phyloP scores from a whole-genome alignment of 129 eudicot genomes.

The Flaveria linearis region DNA sequence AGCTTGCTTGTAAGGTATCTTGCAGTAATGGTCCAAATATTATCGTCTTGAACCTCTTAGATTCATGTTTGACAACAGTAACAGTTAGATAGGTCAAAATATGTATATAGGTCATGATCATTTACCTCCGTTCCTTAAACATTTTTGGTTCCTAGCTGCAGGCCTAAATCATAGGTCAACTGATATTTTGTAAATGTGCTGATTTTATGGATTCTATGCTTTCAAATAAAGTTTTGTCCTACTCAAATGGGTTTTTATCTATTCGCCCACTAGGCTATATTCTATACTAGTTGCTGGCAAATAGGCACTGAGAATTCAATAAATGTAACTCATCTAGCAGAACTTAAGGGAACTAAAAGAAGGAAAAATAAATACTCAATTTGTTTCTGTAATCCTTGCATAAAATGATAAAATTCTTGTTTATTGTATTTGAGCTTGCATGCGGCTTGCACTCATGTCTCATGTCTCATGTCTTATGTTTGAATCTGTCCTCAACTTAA shows the following conservation, averaged over 20 bases:
- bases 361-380: background rate
- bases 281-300: slow-evolving; percentile 5
- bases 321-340: background rate
- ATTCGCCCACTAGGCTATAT: background rate
- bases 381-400: background rate
- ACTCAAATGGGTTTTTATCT: background rate
- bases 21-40: background rate
- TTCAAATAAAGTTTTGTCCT: background rate
- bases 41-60: background rate
- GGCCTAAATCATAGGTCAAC: background rate
- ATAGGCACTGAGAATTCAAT: background rate
- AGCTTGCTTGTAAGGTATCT: slow-evolving; percentile 83
- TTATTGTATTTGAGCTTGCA: background rate
- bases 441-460: background rate
- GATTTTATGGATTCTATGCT: background rate
- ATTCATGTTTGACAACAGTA: background rate
- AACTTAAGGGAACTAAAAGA: background rate
- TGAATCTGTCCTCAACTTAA: too few species aligned
- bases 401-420: background rate
- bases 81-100: background rate
- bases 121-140: background rate
- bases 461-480: background rate
- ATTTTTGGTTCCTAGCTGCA: background rate
- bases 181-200: background rate
- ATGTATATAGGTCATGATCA: background rate